Evolutionary conservation across 2,329 filamentous ascomycete genomes (phyloP), one percentile per base, ranked within the genome.

Genomic region (Coniochaeta sp.): DNA sequence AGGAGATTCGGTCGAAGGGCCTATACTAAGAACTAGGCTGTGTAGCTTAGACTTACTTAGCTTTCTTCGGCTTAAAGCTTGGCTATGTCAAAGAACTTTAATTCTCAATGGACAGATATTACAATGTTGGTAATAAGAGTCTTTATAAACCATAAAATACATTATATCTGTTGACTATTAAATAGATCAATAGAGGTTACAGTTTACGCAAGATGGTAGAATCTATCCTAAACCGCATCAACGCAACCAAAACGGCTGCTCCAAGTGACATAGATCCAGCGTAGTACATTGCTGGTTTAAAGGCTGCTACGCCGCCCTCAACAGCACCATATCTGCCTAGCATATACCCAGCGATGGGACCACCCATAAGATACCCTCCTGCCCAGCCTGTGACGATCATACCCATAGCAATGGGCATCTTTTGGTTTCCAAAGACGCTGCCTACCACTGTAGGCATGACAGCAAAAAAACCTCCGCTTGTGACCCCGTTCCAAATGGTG

Each of bases 381-480:
- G 78, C 75, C 84, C 84, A 88, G 1, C 81, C 81, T 0, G 80
- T 85, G 1, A 85, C 78, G 40, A 84, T 77, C 82, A 87, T 86
- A 5, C 82, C 79, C 79, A 88, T 84, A 0, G 81, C 83, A 22
- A 84, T 79, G 3, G 79, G 74, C 40, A 84, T 77, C 4, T 81
- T 74, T 1, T 76, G 77, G 3, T 77, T 81, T 1, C 83, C 84
- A 71, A 86, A 86, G 0, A 84, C 77, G 63, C 79, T 84, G 0
- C 81, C 79, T 0, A 87, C 81, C 1, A 84, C 84, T 0, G 85
- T 87, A 0, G 85, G 85, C 76, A 87, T 85, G 0, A 81, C 81
- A 1, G 81, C 79, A 66, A 88, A 88, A 73, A 88, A 88, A 0
- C 81, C 83, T 0, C 85, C 85, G 64, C 87, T 87, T 6, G 81